Evolutionary conservation across 2,329 filamentous ascomycete genomes (phyloP).

Genomic region (Seiridium unicorne): DNA sequence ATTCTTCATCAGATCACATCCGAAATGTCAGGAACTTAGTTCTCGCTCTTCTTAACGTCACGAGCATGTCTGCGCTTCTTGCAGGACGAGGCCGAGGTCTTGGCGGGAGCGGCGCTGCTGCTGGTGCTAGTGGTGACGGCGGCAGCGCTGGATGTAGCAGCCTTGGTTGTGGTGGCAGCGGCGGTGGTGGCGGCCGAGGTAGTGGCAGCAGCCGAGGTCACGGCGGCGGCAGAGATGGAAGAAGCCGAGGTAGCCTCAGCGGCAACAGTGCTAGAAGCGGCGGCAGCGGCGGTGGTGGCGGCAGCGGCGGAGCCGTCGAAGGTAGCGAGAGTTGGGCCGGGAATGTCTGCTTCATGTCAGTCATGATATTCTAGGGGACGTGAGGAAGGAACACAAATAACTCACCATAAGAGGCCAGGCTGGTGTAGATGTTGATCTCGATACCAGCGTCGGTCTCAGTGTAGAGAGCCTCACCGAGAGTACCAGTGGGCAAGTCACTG

Average conservation of each 20-base stretch:
- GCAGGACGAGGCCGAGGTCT: conserved; percentile 5
- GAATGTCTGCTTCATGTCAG: conserved; percentile 10
- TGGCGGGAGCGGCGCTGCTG: conserved; percentile 8
- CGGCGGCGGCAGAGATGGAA: conserved; percentile 3
- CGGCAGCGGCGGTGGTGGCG: conserved; percentile 6
- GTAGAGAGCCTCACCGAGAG: conserved; percentile 35
- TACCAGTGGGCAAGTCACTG: conserved; percentile 43
- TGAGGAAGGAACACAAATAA: too few relatives aligned
- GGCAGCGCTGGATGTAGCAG: not conserved
- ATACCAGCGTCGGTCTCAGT: conserved; percentile 48
- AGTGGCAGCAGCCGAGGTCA: conserved; percentile 4
- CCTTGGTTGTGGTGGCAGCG: conserved; percentile 9
- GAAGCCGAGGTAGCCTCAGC: not conserved
- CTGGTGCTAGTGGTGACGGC: conserved; percentile 8
- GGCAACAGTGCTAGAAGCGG: not conserved
- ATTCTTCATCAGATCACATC: too few relatives aligned
- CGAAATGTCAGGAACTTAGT: not conserved
- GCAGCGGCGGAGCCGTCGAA: conserved; percentile 9
- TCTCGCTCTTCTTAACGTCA: not conserved
- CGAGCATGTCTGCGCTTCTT: conserved; percentile 15
- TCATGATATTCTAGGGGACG: too few relatives aligned
- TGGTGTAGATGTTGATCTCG: conserved; percentile 50
- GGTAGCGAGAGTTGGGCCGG: conserved; percentile 17
- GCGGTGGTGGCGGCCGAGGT: not conserved
- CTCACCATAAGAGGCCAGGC: conserved; percentile 14